Evolutionary conservation across 768 basidiomycete species (phyloP), one percentile per base, ranked within the genome.

Genomic region (Boletales sp.): DNA sequence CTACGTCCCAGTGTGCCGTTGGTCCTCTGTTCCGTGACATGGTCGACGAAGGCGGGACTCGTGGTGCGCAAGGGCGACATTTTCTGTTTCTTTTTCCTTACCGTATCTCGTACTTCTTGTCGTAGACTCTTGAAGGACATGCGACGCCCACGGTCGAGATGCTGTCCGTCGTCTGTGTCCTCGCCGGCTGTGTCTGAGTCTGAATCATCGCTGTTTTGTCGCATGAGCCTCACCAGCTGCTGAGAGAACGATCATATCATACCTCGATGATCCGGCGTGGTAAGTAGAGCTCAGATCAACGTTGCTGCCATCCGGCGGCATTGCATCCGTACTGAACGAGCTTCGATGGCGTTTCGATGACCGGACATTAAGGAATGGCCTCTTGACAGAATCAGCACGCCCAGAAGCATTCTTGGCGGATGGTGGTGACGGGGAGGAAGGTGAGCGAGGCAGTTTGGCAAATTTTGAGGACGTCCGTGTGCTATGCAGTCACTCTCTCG

Each of bases 271-370:
- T 40, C 90, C 90, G 27, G 84, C 90, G 51, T 90, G 86, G 69
- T 92, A 92, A 57, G 89, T 91, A 12, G 89, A 90, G 61, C 87
- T 92, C 83, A 89, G 82, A 57, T 84, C 89, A 57, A 82, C 61
- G 51, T 67, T 68, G 50, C 69, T 66, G 36, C 57, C 54, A 27
- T 64, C 52, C 19, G 62, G 66, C 3, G 52, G 64, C 15, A 51
- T 45, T 35, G 37, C 50, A 24, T 51, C 52, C 38, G 58, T 47
- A 27, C 57, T 57, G 51, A 64, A 52, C 27, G 66, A 58, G 36
- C 56, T 63, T 4, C 55, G 57, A 34, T 57, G 65, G 39, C 65
- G 63, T 52, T 51, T 68, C 1, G 54, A 45, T 8, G 64, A 47
- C 17, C 67, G 65, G 48, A 45, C 58, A 48, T 62, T 69, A 46